These are phyloP conservation scores for Ustilago loliicola DNA, from an alignment of 1,284 basidiomycete species.

Conservation along the genomic window DNA sequence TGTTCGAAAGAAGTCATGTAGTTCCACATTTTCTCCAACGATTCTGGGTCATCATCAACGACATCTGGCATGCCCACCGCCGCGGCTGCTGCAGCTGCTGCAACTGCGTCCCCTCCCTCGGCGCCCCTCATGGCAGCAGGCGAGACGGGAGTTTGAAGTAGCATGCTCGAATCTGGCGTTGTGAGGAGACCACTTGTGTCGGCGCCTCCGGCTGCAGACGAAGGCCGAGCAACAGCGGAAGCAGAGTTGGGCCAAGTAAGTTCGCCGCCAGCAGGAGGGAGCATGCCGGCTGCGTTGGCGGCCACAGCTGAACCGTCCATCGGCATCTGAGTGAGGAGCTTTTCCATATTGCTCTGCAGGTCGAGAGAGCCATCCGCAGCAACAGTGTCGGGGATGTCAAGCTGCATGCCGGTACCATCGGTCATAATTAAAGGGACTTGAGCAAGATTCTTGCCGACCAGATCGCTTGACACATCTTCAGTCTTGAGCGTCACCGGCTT, in stretches of 20 bases:
- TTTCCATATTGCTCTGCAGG: slow-evolving; percentile 34
- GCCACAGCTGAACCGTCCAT: slow-evolving; percentile 17
- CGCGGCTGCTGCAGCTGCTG: too few species aligned
- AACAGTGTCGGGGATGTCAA: slow-evolving; percentile 30
- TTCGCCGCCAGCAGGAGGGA: slow-evolving; percentile 20
- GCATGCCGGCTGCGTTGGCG: slow-evolving; percentile 17
- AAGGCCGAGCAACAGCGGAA: slow-evolving; percentile 5
- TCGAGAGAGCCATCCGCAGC: slow-evolving; percentile 16
- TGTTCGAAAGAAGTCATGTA: slow-evolving; percentile 53
- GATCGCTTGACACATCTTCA: slow-evolving; percentile 11
- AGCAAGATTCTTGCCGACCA: slow-evolving; percentile 7
- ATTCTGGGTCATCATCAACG: slow-evolving; percentile 48
- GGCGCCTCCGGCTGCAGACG: slow-evolving; percentile 18
- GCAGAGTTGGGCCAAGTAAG: slow-evolving; percentile 20
- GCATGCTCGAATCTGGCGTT: slow-evolving; percentile 21
- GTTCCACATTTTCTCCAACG: slow-evolving; percentile 54
- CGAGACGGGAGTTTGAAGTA: slow-evolving; percentile 24
- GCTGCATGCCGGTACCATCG: slow-evolving; percentile 23
- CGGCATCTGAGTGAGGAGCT: slow-evolving; percentile 34
- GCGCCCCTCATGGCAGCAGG: too few species aligned
- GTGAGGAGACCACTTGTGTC: slow-evolving; percentile 15
- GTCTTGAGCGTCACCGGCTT: slow-evolving; percentile 18
- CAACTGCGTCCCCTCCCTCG: slow-evolving; percentile 17
- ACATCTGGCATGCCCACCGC: slow-evolving; percentile 46
- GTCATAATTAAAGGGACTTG: slow-evolving; percentile 31